These are phyloP conservation scores for Hygrophoropsis aurantiaca DNA, from an alignment of 768 basidiomycete species.

Conservation along the genomic window DNA sequence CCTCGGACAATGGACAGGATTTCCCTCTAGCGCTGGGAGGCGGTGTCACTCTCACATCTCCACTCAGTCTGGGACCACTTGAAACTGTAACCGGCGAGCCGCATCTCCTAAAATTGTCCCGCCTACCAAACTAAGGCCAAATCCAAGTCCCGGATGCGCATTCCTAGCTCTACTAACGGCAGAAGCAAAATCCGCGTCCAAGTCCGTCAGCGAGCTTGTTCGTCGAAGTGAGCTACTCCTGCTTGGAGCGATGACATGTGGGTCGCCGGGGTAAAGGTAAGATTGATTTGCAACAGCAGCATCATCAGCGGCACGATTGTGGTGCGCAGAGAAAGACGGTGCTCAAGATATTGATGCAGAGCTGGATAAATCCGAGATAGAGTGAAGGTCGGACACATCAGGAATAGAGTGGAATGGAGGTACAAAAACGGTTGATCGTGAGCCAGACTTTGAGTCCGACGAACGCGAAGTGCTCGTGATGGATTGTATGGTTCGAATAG, in stretches of 20 bases:
- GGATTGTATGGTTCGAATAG: conserved; percentile 70
- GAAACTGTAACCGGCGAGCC: conserved; percentile 73
- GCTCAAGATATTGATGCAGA: conserved; percentile 37
- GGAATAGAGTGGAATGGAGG: conserved; percentile 72
- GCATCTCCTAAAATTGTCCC: conserved; percentile 45
- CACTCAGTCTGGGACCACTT: conserved; percentile 53
- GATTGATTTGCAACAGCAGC: conserved; percentile 62
- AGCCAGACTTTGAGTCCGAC: conserved; percentile 45
- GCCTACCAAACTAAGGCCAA: conserved; percentile 43
- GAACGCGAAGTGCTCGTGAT: conserved; percentile 43
- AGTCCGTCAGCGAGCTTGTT: conserved; percentile 75
- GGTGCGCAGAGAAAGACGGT: conserved; percentile 55
- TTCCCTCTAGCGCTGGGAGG: conserved; percentile 40
- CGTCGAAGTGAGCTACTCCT: conserved; percentile 57
- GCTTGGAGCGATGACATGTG: conserved; percentile 69
- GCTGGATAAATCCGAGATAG: conserved; percentile 43
- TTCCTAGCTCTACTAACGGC: conserved; percentile 42
- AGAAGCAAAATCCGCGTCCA: conserved; percentile 59
- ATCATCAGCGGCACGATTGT: conserved; percentile 72
- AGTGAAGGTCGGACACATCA: conserved; percentile 64
- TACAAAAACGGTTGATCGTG: conserved; percentile 74
- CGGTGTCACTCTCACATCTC: conserved; percentile 44
- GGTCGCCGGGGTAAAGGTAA: conserved; percentile 72
- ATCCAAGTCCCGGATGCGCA: conserved; percentile 40
- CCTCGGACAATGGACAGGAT: conserved; percentile 26